phyloP scores from a whole-genome alignment of 2,329 filamentous ascomycete species.

The Botryosphaeria dothidea region DNA sequence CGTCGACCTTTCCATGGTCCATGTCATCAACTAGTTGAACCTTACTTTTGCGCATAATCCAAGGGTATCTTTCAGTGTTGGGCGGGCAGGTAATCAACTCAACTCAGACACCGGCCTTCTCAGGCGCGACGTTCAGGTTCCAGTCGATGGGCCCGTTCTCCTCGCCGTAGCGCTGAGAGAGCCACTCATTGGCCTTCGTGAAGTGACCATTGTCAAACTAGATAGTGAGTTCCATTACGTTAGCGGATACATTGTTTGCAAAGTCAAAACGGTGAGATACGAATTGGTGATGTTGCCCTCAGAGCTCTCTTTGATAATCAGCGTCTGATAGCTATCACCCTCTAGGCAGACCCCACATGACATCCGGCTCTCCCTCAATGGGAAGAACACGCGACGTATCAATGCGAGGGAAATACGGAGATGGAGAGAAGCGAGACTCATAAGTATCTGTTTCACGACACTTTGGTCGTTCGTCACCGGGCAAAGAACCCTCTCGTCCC shows the following conservation, averaged over 20 bases:
- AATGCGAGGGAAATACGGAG: background rate
- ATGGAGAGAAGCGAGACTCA: background rate
- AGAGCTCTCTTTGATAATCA: constrained; percentile 17
- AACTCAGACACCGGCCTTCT: constrained; percentile 31
- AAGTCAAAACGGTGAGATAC: constrained; percentile 36
- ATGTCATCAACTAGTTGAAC: too few relatives aligned
- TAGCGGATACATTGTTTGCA: background rate
- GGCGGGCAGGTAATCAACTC: background rate
- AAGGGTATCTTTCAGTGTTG: background rate
- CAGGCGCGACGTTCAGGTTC: constrained; percentile 59
- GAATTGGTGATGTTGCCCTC: background rate
- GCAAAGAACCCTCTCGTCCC: background rate
- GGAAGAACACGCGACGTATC: background rate
- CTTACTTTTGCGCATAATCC: too few relatives aligned
- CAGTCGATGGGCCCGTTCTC: constrained; percentile 77
- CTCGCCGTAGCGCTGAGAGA: constrained; percentile 74
- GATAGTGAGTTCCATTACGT: background rate
- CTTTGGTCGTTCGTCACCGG: constrained; percentile 6
- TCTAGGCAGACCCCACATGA: constrained; percentile 19
- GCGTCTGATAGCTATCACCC: background rate
- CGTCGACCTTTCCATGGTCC: too few relatives aligned
- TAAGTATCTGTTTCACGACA: constrained; percentile 15
- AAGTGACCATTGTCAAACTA: constrained; percentile 80
- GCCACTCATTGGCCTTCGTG: constrained; percentile 80
- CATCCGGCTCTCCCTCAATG: background rate